Conservation (phyloP, 169 alveolate genomes). For the Plasmodium yoelii region DNA sequence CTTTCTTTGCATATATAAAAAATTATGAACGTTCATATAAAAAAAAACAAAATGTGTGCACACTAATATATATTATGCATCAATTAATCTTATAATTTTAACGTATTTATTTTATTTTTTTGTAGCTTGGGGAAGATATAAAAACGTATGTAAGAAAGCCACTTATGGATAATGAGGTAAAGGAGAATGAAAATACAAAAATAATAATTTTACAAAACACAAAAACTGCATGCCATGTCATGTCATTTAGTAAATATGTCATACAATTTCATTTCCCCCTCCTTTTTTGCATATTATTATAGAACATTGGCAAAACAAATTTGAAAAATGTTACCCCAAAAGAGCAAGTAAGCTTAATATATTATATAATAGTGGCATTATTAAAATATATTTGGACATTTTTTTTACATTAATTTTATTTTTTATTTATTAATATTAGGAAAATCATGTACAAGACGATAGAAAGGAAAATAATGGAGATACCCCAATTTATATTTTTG, state of each 20-base stretch:
- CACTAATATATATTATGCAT: no score
- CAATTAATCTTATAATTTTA: no score
- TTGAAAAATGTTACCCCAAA: neutral
- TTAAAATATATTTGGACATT: neutral
- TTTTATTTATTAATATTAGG: slow-evolving; percentile 17
- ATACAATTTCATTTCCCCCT: no score
- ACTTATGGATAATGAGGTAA: slow-evolving; percentile 32
- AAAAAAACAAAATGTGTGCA: neutral
- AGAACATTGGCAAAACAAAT: neutral
- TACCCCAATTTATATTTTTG: slow-evolving; percentile 68
- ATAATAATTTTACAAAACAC: neutral
- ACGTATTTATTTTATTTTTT: neutral
- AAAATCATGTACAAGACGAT: neutral
- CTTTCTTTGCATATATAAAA: neutral
- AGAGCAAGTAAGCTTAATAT: neutral
- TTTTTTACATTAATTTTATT: slow-evolving; percentile 5
- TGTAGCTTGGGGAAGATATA: slow-evolving; percentile 59
- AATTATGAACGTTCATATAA: neutral
- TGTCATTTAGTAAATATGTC: no score
- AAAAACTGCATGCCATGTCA: neutral
- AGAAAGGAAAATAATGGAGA: slow-evolving; percentile 11
- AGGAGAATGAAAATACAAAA: slow-evolving; percentile 4
- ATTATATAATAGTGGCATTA: no score
- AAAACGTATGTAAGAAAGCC: slow-evolving; percentile 36
- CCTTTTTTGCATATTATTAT: no score